Conservation (phyloP, 331 rosid genomes). For the Pyracantha coccinea region DNA sequence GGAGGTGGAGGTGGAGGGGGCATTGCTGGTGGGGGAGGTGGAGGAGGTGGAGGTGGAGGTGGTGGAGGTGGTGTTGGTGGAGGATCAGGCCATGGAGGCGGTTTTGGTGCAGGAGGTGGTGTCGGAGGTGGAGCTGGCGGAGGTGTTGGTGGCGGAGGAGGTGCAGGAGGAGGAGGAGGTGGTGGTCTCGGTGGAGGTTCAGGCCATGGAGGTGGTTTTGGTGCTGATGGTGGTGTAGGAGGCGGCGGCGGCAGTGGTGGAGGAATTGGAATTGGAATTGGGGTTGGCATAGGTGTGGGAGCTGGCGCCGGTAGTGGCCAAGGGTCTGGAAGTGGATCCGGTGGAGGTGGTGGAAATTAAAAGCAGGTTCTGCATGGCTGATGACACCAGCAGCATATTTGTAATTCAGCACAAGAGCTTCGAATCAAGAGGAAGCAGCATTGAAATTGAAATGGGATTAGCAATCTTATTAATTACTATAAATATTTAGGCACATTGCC, state of each 20-base stretch:
- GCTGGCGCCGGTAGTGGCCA: constrained; percentile 12
- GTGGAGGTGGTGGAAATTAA: constrained; percentile 9
- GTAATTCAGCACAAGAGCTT: neutral
- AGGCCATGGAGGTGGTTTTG: constrained; percentile 20
- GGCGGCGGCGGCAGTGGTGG: constrained; percentile 15
- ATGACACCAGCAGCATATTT: neutral
- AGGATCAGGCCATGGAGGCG: constrained; percentile 22
- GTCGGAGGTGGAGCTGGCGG: constrained; percentile 35
- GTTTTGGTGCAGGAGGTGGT: constrained; percentile 20
- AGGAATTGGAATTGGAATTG: constrained; percentile 16
- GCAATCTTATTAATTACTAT: neutral
- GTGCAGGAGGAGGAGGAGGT: constrained; percentile 22
- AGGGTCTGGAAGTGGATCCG: constrained; percentile 14
- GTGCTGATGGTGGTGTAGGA: neutral
- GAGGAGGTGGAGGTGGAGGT: constrained; percentile 17
- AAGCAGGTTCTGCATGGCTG: neutral
- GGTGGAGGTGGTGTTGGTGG: constrained; percentile 31
- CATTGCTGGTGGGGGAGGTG: constrained; percentile 12
- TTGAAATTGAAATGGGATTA: neutral
- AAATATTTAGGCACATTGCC: neutral
- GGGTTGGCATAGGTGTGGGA: constrained; percentile 16
- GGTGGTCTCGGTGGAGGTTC: constrained; percentile 16
- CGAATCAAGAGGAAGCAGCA: neutral
- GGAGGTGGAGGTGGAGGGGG: constrained; percentile 27
- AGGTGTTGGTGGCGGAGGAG: constrained; percentile 27